phyloP scores from a whole-genome alignment of 768 basidiomycete genomes.

The Scleroderma bovista region DNA sequence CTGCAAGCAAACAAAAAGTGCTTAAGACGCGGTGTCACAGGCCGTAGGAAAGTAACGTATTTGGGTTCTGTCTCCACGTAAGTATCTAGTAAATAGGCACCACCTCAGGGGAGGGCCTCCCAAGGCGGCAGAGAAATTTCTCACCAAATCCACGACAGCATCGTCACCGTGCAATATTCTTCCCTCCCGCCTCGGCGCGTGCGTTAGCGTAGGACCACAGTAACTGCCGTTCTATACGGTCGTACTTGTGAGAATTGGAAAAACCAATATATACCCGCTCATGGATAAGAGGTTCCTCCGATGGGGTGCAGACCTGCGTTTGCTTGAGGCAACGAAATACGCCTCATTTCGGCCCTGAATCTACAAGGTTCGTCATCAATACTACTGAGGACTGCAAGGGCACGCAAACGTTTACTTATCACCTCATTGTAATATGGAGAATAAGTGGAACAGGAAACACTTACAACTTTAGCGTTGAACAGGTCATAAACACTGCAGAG shows the following conservation, averaged over 20 bases:
- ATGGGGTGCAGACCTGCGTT: background rate
- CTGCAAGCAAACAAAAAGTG: too few relatives aligned
- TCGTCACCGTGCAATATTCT: background rate
- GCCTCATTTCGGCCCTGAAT: constrained; percentile 1
- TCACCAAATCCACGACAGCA: background rate
- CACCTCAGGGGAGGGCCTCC: too few relatives aligned
- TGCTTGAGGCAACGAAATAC: background rate
- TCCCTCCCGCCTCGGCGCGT: background rate
- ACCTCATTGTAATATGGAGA: constrained; percentile 4
- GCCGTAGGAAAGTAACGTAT: too few relatives aligned
- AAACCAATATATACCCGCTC: constrained; percentile 1
- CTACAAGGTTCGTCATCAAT: background rate
- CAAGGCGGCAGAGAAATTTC: background rate
- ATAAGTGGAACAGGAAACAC: background rate
- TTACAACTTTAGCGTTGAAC: background rate
- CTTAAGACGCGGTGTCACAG: too few relatives aligned
- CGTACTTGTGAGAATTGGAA: constrained; percentile 1
- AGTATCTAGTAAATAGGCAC: too few relatives aligned
- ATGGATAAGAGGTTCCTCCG: background rate
- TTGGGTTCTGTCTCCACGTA: too few relatives aligned
- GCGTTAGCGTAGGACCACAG: background rate
- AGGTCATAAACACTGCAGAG: constrained; percentile 1
- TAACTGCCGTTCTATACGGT: background rate
- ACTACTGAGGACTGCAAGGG: background rate
- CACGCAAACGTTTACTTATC: background rate